phyloP scores from a whole-genome alignment of 192 early-diverging fungal genomes.

The Dimargaris cristalligena region DNA sequence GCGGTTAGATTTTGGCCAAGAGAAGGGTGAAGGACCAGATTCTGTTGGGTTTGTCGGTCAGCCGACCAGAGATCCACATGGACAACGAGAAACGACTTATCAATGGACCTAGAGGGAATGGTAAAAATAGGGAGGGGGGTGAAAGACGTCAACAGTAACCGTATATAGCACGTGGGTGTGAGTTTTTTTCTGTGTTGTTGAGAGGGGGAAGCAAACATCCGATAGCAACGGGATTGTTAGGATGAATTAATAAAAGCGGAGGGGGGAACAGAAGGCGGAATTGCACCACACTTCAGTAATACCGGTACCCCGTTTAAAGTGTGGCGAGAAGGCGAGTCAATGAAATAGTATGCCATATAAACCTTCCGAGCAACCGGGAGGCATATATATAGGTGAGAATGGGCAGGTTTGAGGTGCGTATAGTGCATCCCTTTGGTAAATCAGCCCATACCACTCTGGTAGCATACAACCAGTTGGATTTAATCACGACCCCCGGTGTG shows the following conservation, averaged over 20 bases:
- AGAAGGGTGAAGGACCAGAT: constrained; percentile 25
- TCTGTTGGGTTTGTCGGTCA: constrained; percentile 21
- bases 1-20: no score
- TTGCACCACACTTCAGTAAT: neutral
- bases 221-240: neutral
- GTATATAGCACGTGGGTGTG: no score
- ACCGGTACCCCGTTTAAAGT: no score
- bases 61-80: constrained; percentile 31
- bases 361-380: no score
- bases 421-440: no score
- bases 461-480: no score
- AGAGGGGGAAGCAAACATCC: neutral
- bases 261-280: neutral
- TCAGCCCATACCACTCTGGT: no score
- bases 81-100: constrained; percentile 30
- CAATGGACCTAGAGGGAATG: constrained; percentile 18
- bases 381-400: no score
- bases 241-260: neutral
- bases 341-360: no score
- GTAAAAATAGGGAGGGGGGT: constrained; percentile 2
- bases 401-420: no score
- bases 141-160: neutral
- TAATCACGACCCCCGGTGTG: no score
- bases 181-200: neutral
- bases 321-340: no score